phyloP scores from a whole-genome alignment of 352 stramenopile species.

The Pythium coloratum region DNA sequence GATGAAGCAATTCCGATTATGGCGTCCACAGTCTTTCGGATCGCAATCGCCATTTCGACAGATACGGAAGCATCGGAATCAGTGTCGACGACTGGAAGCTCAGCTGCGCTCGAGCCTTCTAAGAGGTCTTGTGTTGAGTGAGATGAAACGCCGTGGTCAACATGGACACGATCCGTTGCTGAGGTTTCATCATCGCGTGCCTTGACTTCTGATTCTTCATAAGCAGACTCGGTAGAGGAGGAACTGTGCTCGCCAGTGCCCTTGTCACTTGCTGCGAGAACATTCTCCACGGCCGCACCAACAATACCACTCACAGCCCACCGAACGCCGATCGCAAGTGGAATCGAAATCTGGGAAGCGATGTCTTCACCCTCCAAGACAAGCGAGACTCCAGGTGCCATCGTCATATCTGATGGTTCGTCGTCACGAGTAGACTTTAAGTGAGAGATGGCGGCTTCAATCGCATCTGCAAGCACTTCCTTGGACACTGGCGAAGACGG shows the following conservation, averaged over 20 bases:
- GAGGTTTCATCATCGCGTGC: not conserved
- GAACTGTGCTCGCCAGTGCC: not conserved
- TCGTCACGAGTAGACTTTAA: not conserved
- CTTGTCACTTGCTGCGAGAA: not conserved
- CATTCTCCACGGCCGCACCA: constrained; percentile 38
- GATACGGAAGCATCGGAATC: constrained; percentile 1
- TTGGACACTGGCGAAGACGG: not conserved
- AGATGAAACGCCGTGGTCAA: not conserved
- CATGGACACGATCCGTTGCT: not conserved
- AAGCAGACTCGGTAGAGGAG: not conserved
- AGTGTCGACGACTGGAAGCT: not conserved
- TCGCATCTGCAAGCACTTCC: not conserved
- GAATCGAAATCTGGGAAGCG: constrained; percentile 27
- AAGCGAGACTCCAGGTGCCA: not conserved
- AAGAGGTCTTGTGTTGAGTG: not conserved
- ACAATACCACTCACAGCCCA: constrained; percentile 42
- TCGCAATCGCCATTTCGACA: constrained; percentile 49
- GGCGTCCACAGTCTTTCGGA: constrained; percentile 39
- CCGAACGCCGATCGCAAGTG: constrained; percentile 40
- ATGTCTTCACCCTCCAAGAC: not conserved
- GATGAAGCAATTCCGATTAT: constrained; percentile 38
- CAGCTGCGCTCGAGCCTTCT: not conserved
- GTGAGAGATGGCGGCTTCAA: not conserved
- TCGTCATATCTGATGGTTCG: not conserved
- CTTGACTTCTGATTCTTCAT: not conserved